phyloP scores from a whole-genome alignment of 2,329 filamentous ascomycete species.

The Hypoxylon sp. region DNA sequence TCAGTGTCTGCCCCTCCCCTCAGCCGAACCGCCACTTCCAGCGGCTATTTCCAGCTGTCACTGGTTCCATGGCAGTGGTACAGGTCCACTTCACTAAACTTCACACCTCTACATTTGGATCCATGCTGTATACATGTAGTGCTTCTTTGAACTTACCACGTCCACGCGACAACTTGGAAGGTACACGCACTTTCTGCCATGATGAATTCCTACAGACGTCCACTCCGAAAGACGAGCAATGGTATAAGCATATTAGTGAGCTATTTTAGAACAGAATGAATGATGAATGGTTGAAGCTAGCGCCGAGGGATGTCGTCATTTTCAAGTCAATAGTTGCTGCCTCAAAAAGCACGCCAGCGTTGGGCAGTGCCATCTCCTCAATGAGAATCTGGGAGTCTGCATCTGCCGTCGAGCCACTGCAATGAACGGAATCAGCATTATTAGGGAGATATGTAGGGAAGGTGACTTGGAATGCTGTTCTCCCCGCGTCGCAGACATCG shows the following conservation, averaged over 20 bases:
- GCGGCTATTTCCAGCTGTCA: neutral
- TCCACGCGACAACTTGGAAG: too few relatives aligned
- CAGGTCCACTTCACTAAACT: neutral
- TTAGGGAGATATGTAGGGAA: too few relatives aligned
- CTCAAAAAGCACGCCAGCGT: conserved; percentile 51
- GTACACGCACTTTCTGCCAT: too few relatives aligned
- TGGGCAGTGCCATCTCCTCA: conserved; percentile 59
- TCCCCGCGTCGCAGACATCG: conserved; percentile 41
- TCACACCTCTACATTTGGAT: too few relatives aligned
- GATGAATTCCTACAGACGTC: neutral
- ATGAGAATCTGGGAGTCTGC: conserved; percentile 57
- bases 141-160: too few relatives aligned
- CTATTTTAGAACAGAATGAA: conserved; percentile 16
- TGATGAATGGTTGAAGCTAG: conserved; percentile 42
- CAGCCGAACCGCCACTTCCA: neutral
- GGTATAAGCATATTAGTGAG: neutral
- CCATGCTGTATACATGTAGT: too few relatives aligned
- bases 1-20: conserved; percentile 30
- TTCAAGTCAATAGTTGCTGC: conserved; percentile 54
- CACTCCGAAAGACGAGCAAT: neutral
- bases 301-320: conserved; percentile 52
- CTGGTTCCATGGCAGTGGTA: neutral
- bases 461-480: conserved; percentile 48
- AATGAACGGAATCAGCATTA: neutral
- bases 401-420: conserved; percentile 52